Conservation (phyloP, 805 yeast genomes). For the Kluyveromyces lactis region DNA sequence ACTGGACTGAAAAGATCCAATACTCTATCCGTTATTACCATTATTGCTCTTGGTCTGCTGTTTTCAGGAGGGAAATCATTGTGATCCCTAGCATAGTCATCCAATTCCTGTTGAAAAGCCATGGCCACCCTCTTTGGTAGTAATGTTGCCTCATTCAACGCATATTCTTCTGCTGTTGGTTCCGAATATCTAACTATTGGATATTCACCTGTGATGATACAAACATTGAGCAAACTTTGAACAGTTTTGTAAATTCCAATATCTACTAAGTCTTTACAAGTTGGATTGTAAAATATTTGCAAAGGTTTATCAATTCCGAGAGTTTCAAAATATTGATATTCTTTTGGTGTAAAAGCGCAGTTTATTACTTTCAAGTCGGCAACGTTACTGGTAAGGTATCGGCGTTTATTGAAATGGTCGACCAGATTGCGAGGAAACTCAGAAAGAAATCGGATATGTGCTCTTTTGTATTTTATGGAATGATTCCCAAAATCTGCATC, state of each 20-base stretch:
- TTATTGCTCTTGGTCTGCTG: conserved; percentile 59
- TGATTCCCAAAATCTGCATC: conserved; percentile 59
- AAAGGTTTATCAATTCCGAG: conserved; percentile 54
- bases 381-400: conserved; percentile 22
- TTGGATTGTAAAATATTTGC: conserved; percentile 61
- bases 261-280: conserved; percentile 53
- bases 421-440: conserved; percentile 34
- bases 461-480: conserved; percentile 66
- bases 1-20: conserved; percentile 78
- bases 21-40: conserved; percentile 75
- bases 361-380: conserved; percentile 34
- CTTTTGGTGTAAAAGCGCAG: conserved; percentile 55
- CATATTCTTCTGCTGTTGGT: conserved; percentile 41
- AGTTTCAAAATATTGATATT: conserved; percentile 57
- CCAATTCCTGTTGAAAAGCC: conserved; percentile 62
- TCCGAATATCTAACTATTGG: conserved; percentile 72
- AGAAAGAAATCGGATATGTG: conserved; percentile 68
- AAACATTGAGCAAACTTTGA: conserved; percentile 55
- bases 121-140: conserved; percentile 65
- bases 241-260: conserved; percentile 54
- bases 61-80: conserved; percentile 54
- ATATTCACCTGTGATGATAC: conserved; percentile 77
- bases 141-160: conserved; percentile 44
- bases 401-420: conserved; percentile 22
- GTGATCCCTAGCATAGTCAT: conserved; percentile 63